Conservation (phyloP, 2,329 filamentous ascomycete species). For the Fusarium phyllophilum region DNA sequence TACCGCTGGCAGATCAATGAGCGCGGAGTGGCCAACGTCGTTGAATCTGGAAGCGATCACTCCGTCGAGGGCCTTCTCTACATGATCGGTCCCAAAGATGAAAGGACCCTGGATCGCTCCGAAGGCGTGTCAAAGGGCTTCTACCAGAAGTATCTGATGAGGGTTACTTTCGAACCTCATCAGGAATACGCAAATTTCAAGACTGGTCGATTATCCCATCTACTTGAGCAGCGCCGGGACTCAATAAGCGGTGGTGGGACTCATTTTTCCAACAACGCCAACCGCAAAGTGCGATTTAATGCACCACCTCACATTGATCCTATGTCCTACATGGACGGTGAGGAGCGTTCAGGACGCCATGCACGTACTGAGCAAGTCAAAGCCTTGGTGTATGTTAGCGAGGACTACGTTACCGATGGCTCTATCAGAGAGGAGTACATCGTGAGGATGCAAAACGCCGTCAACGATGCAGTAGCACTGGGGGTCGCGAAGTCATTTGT, state of each 20-base stretch:
- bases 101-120: background rate
- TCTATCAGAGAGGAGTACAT: slow-evolving; percentile 4
- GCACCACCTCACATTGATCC: no score
- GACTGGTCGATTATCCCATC: background rate
- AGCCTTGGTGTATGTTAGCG: slow-evolving; percentile 1
- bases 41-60: background rate
- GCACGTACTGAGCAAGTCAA: background rate
- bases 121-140: slow-evolving; percentile 2
- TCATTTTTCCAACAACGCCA: background rate
- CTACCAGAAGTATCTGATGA: background rate
- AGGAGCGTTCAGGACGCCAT: background rate
- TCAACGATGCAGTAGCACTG: background rate
- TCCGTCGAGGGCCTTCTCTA: slow-evolving; percentile 5
- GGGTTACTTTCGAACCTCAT: background rate
- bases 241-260: background rate
- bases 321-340: background rate
- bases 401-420: background rate
- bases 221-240: background rate
- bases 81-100: background rate
- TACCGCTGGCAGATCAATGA: slow-evolving; percentile 7
- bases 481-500: background rate
- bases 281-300: background rate
- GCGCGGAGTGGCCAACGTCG: slow-evolving; percentile 1
- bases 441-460: background rate
- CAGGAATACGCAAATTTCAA: background rate